Base-by-base conservation (phyloP, 2,329 filamentous ascomycete species). In the Trichophyton equinum region DNA sequence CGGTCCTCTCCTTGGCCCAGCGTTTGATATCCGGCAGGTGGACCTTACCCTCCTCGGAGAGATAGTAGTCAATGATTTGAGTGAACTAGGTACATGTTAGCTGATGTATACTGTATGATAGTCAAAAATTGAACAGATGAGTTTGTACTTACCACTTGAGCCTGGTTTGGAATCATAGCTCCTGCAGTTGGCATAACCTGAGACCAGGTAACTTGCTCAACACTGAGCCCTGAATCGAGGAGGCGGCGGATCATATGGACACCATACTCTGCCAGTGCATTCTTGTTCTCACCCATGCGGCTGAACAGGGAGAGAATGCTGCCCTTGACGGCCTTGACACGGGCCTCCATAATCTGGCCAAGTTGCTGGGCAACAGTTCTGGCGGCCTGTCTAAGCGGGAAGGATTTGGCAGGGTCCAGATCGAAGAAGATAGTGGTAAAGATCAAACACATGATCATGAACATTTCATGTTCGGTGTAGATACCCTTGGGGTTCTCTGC, bases 141-240 rank as follows among this genome's bases (percentile, higher is more conserved):
- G 20, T 20, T 27, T n/a, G 25, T 73, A 69, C 67, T 49, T 61
- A 63, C 62, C 42, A 62, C 64, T 60, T 65, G 22, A 63, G 64
- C 20, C 70, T 91, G 86, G 67, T 84, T 88, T 0, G 88, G 84
- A 6, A 88, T 84, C 71, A 87, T 81, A 1, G 85, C 82, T 3
- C 80, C 80, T 0, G 84, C 83, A 0, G 84, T 84, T 0, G 88
- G 87, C 57, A 91, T 68, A 44, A 91, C 80, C 68, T 89, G 85
- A 25, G 80, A 81, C 82, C 84, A 89, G 0, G 86, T 83, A 63
- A 91, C 83, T 58, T 91, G 85, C 25, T 84, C 78, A 2, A 79
- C 75, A 59, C 77, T 82, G 62, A 88, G 70, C 0, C 87, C 86
- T 9, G 77, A 76, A 66, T 87, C 86, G 25, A 85, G 74, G 47